Conservation (phyloP, 2,329 filamentous ascomycete genomes). For the Verticillium isaacii region DNA sequence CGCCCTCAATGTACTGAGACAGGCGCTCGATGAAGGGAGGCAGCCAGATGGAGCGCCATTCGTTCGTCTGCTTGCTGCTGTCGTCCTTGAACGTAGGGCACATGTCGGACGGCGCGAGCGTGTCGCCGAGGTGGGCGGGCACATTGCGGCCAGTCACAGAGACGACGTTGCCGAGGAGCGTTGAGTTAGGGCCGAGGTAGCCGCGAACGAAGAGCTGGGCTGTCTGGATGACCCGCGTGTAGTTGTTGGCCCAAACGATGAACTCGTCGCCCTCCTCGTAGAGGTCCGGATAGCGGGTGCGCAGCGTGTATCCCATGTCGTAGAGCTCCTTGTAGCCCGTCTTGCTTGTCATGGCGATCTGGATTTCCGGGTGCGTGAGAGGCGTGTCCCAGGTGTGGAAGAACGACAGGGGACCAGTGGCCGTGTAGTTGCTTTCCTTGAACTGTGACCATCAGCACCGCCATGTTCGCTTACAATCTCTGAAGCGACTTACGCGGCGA, state of each 20-base stretch:
- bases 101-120: slow-evolving; percentile 56
- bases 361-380: slow-evolving; percentile 45
- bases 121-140: slow-evolving; percentile 51
- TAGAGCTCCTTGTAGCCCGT: slow-evolving; percentile 60
- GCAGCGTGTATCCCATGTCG: slow-evolving; percentile 48
- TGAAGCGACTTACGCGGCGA: slow-evolving; percentile 28
- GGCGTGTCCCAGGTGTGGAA: slow-evolving; percentile 54
- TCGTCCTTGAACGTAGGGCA: slow-evolving; percentile 56
- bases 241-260: slow-evolving; percentile 61
- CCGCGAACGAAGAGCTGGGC: slow-evolving; percentile 57
- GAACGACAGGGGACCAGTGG: slow-evolving; percentile 49
- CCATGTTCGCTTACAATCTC: background rate
- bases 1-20: slow-evolving; percentile 46
- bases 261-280: slow-evolving; percentile 46
- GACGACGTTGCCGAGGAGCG: slow-evolving; percentile 49
- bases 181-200: slow-evolving; percentile 53
- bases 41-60: slow-evolving; percentile 47
- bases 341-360: slow-evolving; percentile 54
- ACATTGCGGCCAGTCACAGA: slow-evolving; percentile 53
- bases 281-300: slow-evolving; percentile 44
- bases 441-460: slow-evolving; percentile 32
- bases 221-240: slow-evolving; percentile 58
- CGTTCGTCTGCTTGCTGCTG: slow-evolving; percentile 38
- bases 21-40: slow-evolving; percentile 50
- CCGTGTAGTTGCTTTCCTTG: slow-evolving; percentile 46